These are phyloP conservation scores for Andalucia godoyi DNA, from an alignment of 78 protist species.

Conservation along the genomic window DNA sequence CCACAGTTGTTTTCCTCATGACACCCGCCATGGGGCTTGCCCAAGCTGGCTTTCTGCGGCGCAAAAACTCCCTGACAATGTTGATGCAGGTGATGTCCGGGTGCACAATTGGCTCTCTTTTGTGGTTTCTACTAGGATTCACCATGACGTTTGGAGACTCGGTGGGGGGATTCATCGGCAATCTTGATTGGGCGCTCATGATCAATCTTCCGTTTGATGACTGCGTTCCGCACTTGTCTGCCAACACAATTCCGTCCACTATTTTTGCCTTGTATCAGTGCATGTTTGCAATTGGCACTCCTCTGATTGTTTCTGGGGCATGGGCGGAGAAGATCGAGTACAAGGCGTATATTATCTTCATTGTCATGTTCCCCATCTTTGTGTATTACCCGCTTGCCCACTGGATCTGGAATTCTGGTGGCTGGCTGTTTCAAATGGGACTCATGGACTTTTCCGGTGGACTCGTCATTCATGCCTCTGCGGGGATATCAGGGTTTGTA, in stretches of 20 bases:
- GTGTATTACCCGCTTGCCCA: slow-evolving; percentile 80
- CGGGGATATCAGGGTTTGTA: slow-evolving; percentile 68
- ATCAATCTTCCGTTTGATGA: slow-evolving; percentile 10
- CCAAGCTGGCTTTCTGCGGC: slow-evolving; percentile 65
- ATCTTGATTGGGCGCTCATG: slow-evolving; percentile 12
- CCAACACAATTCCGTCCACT: not conserved
- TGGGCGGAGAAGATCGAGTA: slow-evolving; percentile 59
- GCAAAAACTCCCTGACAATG: slow-evolving; percentile 53
- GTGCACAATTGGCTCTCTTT: slow-evolving; percentile 19
- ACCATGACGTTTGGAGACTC: slow-evolving; percentile 48
- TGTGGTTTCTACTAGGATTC: slow-evolving; percentile 67
- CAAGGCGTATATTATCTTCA: slow-evolving; percentile 34
- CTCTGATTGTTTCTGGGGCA: slow-evolving; percentile 77
- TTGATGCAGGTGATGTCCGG: slow-evolving; percentile 55
- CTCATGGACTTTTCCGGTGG: slow-evolving; percentile 81
- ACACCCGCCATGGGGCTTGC: slow-evolving; percentile 71
- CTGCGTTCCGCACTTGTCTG: slow-evolving; percentile 22
- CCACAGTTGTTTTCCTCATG: slow-evolving; percentile 31
- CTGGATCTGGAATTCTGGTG: slow-evolving; percentile 37
- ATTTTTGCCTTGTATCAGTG: slow-evolving; percentile 54
- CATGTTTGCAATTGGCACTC: slow-evolving; percentile 83
- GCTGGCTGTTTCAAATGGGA: slow-evolving; percentile 46
- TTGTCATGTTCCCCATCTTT: slow-evolving; percentile 51
- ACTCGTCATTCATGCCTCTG: slow-evolving; percentile 67
- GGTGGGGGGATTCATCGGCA: slow-evolving; percentile 52